Evolutionary conservation across 352 stramenopile species (phyloP), one percentile per base, ranked within the genome.

Genomic region (Phytophthora vignae): DNA sequence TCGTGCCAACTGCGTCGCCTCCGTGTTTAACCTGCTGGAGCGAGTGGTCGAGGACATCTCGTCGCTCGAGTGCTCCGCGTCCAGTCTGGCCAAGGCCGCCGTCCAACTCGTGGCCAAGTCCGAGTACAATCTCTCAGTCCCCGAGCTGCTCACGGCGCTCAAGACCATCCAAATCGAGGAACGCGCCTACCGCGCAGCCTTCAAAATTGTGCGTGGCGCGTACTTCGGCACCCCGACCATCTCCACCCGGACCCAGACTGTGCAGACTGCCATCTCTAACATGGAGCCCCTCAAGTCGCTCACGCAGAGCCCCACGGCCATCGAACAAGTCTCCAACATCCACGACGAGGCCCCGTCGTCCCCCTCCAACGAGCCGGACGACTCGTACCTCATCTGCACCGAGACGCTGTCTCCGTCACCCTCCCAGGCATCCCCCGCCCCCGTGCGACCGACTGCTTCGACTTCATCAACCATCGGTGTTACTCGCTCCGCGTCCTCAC

Each of bases 41-140:
- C 74, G 65, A 8, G 56, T 79, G 52, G 64, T 83, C 1, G 63
- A 85, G 36, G 76, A 84, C 55, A 64, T 68, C 25, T 36, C 58
- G n/a, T 83, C 69, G 6, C 46, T 86, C 29, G 31, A 60, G 25
- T 86, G 81, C 64, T 76, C 73, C 15, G 69, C 71, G 19, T 88
- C 81, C 3, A 83, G 78, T 55, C 66, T 88, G 12, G 78, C 81
- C 8, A 80, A 86, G 40, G 76, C 76, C 1, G 74, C 81, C 19
- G 78, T 86, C 3, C 81, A 88, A 72, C 69, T 88, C 55, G 69
- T 85, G 55, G 73, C 72, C 42, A 69, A 78, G 65, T 73, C 61
- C 33, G 74, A 84, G 62, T 78, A 78, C 61, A 74, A 73, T 9
- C 44, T 81, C 60, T 66, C 68, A 4, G 57, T 71, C 17, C 21